These are phyloP conservation scores for Sphagnum tenellum DNA, from an alignment of 225 moss, liverwort and hornwort genomes.

Conservation along the genomic window DNA sequence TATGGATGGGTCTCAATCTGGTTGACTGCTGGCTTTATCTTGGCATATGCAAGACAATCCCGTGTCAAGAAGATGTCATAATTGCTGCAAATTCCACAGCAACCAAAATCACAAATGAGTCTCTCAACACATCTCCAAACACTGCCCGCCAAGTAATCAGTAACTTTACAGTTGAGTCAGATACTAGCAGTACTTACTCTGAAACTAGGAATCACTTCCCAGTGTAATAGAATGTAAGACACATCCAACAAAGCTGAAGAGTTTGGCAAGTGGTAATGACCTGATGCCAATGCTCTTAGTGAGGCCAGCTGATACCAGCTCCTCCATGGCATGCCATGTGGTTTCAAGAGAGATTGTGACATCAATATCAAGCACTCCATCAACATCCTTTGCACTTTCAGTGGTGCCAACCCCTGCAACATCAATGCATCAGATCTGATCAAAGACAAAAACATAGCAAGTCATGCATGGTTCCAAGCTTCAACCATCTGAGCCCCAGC, in stretches of 20 bases:
- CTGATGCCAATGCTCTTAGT: constrained; percentile 83
- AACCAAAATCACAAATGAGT: background rate
- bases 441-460: background rate
- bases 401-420: constrained; percentile 81
- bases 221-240: too few relatives aligned
- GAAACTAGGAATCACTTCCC: too few relatives aligned
- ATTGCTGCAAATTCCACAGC: constrained; percentile 46
- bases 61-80: constrained; percentile 80
- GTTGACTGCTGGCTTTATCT: constrained; percentile 95
- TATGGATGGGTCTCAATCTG: constrained; percentile 96
- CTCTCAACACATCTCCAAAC: too few relatives aligned
- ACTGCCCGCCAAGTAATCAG: too few relatives aligned
- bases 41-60: constrained; percentile 78
- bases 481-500: too few relatives aligned
- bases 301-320: constrained; percentile 61
- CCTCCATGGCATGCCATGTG: constrained; percentile 88
- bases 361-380: constrained; percentile 80
- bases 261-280: constrained; percentile 12
- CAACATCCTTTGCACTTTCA: constrained; percentile 51
- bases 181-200: too few relatives aligned
- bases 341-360: constrained; percentile 74
- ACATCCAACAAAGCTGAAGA: too few relatives aligned
- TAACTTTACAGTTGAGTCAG: too few relatives aligned
- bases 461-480: too few relatives aligned
- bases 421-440: too few relatives aligned